phyloP scores from a whole-genome alignment of 2,329 filamentous ascomycete genomes.

The Nigrospora osmanthi region DNA sequence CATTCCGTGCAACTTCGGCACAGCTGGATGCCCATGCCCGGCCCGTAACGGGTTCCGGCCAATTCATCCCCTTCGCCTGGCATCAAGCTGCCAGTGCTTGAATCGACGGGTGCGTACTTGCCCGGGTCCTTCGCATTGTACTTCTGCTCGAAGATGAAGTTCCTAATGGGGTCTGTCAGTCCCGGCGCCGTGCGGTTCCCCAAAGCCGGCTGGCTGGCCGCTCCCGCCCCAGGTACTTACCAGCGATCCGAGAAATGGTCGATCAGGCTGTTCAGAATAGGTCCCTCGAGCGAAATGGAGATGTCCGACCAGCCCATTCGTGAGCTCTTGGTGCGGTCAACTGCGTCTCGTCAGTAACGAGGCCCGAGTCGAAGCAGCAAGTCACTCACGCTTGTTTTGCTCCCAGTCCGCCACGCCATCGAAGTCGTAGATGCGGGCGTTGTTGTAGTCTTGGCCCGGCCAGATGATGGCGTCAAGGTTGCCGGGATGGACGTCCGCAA shows the following conservation, averaged over 20 bases:
- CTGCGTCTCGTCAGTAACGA: constrained; percentile 20
- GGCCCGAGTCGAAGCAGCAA: neutral
- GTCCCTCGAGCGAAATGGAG: constrained; percentile 66
- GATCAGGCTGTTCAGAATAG: constrained; percentile 66
- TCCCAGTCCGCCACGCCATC: constrained; percentile 70
- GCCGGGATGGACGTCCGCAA: constrained; percentile 75
- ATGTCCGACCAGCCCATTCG: constrained; percentile 94
- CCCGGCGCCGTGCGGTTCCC: neutral
- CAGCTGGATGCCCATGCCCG: constrained; percentile 35
- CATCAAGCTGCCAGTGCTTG: constrained; percentile 9
- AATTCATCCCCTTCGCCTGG: neutral
- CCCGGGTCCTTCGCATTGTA: constrained; percentile 49
- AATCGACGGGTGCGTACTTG: constrained; percentile 34
- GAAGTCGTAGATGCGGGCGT: constrained; percentile 78
- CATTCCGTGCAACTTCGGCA: constrained; percentile 42
- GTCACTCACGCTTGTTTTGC: constrained; percentile 61
- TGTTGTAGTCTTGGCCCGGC: constrained; percentile 90
- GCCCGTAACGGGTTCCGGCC: too few species aligned
- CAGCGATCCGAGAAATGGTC: constrained; percentile 79
- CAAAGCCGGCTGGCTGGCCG: too few species aligned
- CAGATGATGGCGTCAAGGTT: constrained; percentile 72
- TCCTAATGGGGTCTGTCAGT: constrained; percentile 35
- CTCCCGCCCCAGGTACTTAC: constrained; percentile 28
- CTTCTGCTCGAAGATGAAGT: constrained; percentile 81
- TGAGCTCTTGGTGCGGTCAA: constrained; percentile 70